These are phyloP conservation scores for Wickerhamiella slavikovae DNA, from an alignment of 805 yeast species.

Conservation along the genomic window DNA sequence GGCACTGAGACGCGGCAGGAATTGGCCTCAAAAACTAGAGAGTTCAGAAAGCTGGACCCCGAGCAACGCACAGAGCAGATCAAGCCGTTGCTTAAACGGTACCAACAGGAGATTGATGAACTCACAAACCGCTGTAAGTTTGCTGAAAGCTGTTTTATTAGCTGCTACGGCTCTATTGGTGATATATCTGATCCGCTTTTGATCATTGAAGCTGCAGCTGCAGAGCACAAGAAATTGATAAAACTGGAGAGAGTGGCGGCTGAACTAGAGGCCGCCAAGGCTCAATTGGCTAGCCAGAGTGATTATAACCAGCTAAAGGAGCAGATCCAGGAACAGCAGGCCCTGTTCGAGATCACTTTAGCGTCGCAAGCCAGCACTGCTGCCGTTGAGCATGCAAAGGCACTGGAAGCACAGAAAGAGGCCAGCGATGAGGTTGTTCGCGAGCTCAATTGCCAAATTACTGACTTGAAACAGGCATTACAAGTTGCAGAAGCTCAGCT, in stretches of 20 bases:
- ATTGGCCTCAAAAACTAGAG: conserved; percentile 69
- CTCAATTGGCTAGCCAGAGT: conserved; percentile 59
- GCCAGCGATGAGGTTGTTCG: too few relatives aligned
- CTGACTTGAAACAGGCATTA: conserved; percentile 41
- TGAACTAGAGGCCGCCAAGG: conserved; percentile 28
- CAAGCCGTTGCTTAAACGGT: conserved; percentile 46
- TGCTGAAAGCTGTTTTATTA: conserved; percentile 54
- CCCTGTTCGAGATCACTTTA: too few relatives aligned
- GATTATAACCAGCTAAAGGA: conserved; percentile 43
- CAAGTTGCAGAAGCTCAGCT: conserved; percentile 43
- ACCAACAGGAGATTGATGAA: conserved; percentile 75
- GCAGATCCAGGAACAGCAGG: too few relatives aligned
- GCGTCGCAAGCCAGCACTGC: too few relatives aligned
- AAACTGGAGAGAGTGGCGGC: conserved; percentile 22
- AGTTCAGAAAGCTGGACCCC: conserved; percentile 51
- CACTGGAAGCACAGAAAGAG: conserved; percentile 43
- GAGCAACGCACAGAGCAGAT: conserved; percentile 44
- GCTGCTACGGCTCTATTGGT: conserved; percentile 51
- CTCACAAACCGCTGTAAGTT: conserved; percentile 58
- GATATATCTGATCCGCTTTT: conserved; percentile 92
- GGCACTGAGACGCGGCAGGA: conserved; percentile 55
- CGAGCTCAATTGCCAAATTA: conserved; percentile 32
- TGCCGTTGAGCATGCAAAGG: too few relatives aligned
- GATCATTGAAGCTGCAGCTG: conserved; percentile 37
- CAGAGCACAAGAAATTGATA: conserved; percentile 31